Evolutionary conservation across 768 basidiomycete genomes (phyloP).

Genomic region (Mycena epipterygia): DNA sequence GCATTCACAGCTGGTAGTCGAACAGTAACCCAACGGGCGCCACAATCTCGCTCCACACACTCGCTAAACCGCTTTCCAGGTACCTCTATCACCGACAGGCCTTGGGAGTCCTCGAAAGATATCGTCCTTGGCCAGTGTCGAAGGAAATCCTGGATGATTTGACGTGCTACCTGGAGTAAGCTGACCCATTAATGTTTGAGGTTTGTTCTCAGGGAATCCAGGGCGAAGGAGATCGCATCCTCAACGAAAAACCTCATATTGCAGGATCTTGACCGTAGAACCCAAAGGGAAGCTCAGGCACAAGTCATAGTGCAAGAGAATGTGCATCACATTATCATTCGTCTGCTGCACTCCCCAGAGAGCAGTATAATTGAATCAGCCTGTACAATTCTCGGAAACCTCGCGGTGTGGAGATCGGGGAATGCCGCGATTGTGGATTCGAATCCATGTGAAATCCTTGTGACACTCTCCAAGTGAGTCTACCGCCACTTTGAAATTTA

Average conservation of each 20-base stretch:
- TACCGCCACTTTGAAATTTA: no score
- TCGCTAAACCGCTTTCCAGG: no score
- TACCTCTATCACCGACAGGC: neutral
- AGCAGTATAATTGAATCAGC: neutral
- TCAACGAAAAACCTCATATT: neutral
- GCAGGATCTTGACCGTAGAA: neutral
- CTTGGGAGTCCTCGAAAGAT: neutral
- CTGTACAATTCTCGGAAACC: neutral
- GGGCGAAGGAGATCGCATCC: neutral
- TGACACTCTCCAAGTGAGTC: no score
- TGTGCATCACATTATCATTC: neutral
- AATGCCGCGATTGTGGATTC: no score
- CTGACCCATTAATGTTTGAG: neutral
- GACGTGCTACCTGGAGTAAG: neutral
- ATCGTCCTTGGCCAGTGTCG: neutral
- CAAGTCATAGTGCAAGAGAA: neutral
- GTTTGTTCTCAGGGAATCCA: no score
- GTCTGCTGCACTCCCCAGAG: neutral
- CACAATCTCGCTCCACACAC: no score
- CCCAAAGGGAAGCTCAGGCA: neutral
- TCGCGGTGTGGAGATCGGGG: no score
- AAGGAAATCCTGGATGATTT: neutral
- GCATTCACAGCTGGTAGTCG: no score
- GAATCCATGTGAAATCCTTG: no score
- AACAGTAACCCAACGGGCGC: no score